Evolutionary conservation across 495 filamentous ascomycete genomes (phyloP).

Genomic region (Xylaria acuta): DNA sequence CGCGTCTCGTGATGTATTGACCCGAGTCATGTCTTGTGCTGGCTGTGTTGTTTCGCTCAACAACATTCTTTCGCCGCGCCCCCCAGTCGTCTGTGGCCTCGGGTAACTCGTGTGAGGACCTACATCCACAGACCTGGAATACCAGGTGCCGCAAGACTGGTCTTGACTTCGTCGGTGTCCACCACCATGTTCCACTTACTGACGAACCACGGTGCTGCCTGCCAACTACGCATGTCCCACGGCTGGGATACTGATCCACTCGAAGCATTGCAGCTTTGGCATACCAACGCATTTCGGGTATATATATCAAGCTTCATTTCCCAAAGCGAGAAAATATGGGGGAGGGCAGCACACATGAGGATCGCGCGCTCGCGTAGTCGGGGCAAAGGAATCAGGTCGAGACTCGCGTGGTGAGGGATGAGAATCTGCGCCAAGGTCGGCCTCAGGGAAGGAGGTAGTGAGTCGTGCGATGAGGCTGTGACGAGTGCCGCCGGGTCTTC

Average conservation of each 20-base stretch:
- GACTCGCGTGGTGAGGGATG: conserved; percentile 50
- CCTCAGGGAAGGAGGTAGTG: conserved; percentile 45
- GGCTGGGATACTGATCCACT: conserved; percentile 14
- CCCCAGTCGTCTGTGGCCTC: not conserved
- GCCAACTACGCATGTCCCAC: conserved; percentile 28
- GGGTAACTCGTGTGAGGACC: not conserved
- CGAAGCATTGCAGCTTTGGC: not conserved
- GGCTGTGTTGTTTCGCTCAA: too few relatives aligned
- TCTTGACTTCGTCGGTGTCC: conserved; percentile 25
- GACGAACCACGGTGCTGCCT: conserved; percentile 28
- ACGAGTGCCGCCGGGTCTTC: not conserved
- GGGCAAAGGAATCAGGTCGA: conserved; percentile 55
- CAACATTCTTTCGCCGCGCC: not conserved
- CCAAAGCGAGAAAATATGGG: conserved; percentile 42
- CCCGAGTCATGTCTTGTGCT: not conserved
- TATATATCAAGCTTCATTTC: conserved; percentile 54
- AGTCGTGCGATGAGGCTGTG: conserved; percentile 22
- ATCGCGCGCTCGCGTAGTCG: conserved; percentile 47
- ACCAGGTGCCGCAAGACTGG: conserved; percentile 10
- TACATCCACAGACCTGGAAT: conserved; percentile 28
- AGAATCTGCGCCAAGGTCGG: conserved; percentile 56
- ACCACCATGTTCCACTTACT: conserved; percentile 29
- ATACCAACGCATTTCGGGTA: conserved; percentile 24
- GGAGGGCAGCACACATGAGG: conserved; percentile 42
- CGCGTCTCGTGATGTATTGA: not conserved